Evolutionary conservation across 2,329 filamentous ascomycete species (phyloP), one percentile per base, ranked within the genome.

Genomic region (Fusarium nelsonii): DNA sequence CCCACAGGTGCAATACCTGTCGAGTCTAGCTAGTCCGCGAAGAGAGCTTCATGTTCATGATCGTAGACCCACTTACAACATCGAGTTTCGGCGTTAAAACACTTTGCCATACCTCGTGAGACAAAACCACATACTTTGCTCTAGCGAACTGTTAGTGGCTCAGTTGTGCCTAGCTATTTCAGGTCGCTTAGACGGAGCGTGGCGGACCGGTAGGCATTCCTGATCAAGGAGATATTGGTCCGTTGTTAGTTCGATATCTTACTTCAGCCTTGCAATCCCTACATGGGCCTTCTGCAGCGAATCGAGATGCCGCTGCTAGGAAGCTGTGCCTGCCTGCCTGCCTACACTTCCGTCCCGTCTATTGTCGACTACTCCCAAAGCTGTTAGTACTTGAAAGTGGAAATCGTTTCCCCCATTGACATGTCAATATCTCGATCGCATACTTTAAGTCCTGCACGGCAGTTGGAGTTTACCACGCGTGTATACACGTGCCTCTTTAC

Each of bases 101-200:
- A 58, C 45, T 58, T 65, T 65, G 15, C 50, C 68, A 52, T 70
- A 44, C 30, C 39, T 48, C 52, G 28, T 11, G 15, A 33, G 58
- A 67, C 63, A 46, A 20, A 60, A 3, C 49, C 32, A 50, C 54
- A 57, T 23, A 34, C 30, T 62, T 55, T 36, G 10, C 59, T 53
- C 45, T 62, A 52, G 36, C 15, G 57, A 53, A 37, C 39, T 72
- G 57, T 64, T 72, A 64, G 64, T 57, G 48, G 63, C 58, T 45
- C 56, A 56, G 58, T 58, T 66, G 49, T 52, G 26, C 32, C 26
- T 32, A 33, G 18, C 39, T 41, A 26, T 44, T 12, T 18, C 44
- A 36, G 33, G 16, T 41, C 8, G 18, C 28, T 37, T 39, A 30
- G 37, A 58, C 39, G 50, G n/a, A 34, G 26, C 4, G 37, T 51